A percentile compares a stretch with the other conserved stretches of the same genome.
phyloP scores from a whole-genome alignment of 106 monocot species.

The Acorus calamus region DNA sequence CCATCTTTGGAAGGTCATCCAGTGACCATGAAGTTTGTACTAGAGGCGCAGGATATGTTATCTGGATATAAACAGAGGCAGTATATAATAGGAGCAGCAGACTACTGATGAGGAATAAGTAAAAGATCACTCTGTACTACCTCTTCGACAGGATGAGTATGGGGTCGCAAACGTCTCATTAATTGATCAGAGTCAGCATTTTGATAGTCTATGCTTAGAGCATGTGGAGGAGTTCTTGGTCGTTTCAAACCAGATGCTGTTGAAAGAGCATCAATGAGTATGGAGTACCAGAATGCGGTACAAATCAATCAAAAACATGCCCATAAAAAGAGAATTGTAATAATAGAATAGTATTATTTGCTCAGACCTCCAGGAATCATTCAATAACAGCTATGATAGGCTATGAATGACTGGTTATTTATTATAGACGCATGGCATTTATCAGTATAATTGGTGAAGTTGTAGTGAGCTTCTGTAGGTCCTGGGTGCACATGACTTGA shows the following conservation, averaged over 20 bases:
- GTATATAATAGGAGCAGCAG: not conserved
- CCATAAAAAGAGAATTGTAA: no score
- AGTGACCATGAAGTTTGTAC: slow-evolving; percentile 42
- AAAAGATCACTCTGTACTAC: slow-evolving; percentile 11
- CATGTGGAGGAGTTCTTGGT: slow-evolving; percentile 41
- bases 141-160: slow-evolving; percentile 38
- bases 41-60: slow-evolving; percentile 33
- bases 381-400: no score
- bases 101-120: not conserved
- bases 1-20: slow-evolving; percentile 48
- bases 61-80: slow-evolving; percentile 11
- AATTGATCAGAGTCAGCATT: slow-evolving; percentile 42
- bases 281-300: no score
- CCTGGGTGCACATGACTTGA: no score
- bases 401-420: no score
- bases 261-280: not conserved
- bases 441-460: no score
- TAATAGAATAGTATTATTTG: no score
- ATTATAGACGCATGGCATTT: no score
- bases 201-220: slow-evolving; percentile 37
- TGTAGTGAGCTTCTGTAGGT: no score
- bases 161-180: slow-evolving; percentile 42
- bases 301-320: no score
- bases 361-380: no score
- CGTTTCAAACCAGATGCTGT: slow-evolving; percentile 34